These are phyloP conservation scores for Colletotrichum scovillei DNA, from an alignment of 2,329 filamentous ascomycete genomes.

Conservation along the genomic window DNA sequence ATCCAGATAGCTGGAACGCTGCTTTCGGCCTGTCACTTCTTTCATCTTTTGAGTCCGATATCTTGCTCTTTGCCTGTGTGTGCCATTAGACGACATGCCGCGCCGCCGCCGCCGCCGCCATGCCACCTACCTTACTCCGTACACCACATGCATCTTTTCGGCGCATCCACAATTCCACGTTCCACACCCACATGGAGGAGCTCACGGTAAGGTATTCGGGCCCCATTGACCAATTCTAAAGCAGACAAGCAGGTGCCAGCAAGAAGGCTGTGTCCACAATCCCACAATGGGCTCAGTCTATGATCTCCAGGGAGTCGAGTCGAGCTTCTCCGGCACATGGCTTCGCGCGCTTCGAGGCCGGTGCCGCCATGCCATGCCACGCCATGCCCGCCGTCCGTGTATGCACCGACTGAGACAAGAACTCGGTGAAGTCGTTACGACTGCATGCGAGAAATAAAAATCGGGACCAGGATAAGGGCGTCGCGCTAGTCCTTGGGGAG, in stretches of 20 bases:
- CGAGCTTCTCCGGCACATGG: background rate
- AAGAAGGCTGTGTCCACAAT: background rate
- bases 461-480: constrained; percentile 3
- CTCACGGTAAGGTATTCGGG: background rate
- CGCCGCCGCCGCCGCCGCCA: background rate
- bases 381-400: background rate
- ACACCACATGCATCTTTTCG: background rate
- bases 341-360: background rate
- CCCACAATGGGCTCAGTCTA: background rate
- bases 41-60: background rate
- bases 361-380: background rate
- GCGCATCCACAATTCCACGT: constrained; percentile 12
- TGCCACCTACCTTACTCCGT: background rate
- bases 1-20: background rate
- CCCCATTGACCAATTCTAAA: background rate
- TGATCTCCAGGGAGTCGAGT: background rate
- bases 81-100: background rate
- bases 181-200: background rate
- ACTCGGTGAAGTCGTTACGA: background rate
- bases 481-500: background rate
- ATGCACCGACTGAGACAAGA: background rate
- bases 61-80: background rate
- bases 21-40: background rate
- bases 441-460: constrained; percentile 5
- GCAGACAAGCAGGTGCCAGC: background rate